Evolutionary conservation across 805 yeast genomes (phyloP).

Genomic region (Kuraishia piskuri): DNA sequence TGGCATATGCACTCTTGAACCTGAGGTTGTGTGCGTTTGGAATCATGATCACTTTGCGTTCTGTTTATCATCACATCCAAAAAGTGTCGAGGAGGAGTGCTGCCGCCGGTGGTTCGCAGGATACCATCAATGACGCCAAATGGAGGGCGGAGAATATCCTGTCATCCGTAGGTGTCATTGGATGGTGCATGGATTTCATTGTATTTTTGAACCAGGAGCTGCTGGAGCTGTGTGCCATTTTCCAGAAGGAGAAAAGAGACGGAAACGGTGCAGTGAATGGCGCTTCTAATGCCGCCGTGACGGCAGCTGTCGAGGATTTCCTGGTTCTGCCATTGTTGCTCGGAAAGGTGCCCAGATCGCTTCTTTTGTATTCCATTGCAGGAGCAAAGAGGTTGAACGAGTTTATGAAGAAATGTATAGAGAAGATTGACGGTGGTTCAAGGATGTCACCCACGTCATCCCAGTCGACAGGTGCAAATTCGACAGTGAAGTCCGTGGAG

Average conservation of each 20-base stretch:
- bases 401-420: conserved; percentile 46
- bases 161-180: conserved; percentile 64
- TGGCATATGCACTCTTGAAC: conserved; percentile 60
- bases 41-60: conserved; percentile 50
- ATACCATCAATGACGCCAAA: conserved; percentile 27
- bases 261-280: conserved; percentile 5
- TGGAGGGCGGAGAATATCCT: conserved; percentile 56
- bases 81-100: conserved; percentile 40
- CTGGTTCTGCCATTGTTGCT: conserved; percentile 50
- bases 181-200: conserved; percentile 81
- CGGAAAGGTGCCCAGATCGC: conserved; percentile 62
- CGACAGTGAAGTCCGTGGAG: background rate
- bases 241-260: conserved; percentile 17
- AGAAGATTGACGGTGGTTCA: conserved; percentile 29
- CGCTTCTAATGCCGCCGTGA: background rate
- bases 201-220: conserved; percentile 69
- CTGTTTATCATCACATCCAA: conserved; percentile 56
- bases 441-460: background rate
- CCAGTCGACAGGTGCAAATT: background rate
- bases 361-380: conserved; percentile 56
- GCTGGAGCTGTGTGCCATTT: conserved; percentile 30
- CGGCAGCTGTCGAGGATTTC: conserved; percentile 10
- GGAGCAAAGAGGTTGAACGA: conserved; percentile 58
- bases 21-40: conserved; percentile 67
- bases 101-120: conserved; percentile 34